A percentile compares a stretch with the other conserved stretches of the same genome.
These are phyloP conservation scores for Eucalyptus fibrosa DNA, from an alignment of 345 rosid species.

Conservation along the genomic window DNA sequence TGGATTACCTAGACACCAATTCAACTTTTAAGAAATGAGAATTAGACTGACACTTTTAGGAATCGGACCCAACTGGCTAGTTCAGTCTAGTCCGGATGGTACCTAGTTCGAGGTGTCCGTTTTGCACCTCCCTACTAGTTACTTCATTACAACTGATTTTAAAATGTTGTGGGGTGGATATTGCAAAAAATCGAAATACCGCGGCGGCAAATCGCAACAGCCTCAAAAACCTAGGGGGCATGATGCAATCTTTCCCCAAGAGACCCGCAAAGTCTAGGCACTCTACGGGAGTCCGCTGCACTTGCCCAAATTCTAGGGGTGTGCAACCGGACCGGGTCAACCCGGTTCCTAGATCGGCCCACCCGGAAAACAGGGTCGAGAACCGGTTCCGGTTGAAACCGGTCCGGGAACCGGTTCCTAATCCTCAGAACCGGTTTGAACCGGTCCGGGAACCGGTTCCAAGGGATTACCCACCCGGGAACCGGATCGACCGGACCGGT, in stretches of 20 bases:
- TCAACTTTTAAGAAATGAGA: too few species aligned
- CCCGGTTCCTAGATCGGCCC: too few species aligned
- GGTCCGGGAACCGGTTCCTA: too few species aligned
- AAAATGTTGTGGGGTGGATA: neutral
- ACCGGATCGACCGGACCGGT: too few species aligned
- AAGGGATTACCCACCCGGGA: too few species aligned
- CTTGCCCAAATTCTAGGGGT: too few species aligned
- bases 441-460: too few species aligned
- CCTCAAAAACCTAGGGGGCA: neutral
- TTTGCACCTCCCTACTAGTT: accelerated
- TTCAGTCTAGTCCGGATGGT: accelerated
- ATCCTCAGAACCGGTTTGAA: too few species aligned
- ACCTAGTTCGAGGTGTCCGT: accelerated
- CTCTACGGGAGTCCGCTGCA: neutral
- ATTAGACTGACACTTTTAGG: accelerated
- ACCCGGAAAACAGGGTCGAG: too few species aligned
- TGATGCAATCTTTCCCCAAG: neutral
- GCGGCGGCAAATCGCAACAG: neutral
- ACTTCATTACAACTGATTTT: neutral
- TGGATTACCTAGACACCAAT: accelerated
- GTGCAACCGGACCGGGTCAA: too few species aligned
- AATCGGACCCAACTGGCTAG: accelerated
- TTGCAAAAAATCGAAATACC: neutral
- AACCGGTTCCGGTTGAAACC: too few species aligned
- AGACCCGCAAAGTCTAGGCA: neutral